A percentile compares a stretch with the other conserved stretches of the same genome.
phyloP scores from a whole-genome alignment of 176 grass and related monocot genomes.

The Aegilops umbellulata region DNA sequence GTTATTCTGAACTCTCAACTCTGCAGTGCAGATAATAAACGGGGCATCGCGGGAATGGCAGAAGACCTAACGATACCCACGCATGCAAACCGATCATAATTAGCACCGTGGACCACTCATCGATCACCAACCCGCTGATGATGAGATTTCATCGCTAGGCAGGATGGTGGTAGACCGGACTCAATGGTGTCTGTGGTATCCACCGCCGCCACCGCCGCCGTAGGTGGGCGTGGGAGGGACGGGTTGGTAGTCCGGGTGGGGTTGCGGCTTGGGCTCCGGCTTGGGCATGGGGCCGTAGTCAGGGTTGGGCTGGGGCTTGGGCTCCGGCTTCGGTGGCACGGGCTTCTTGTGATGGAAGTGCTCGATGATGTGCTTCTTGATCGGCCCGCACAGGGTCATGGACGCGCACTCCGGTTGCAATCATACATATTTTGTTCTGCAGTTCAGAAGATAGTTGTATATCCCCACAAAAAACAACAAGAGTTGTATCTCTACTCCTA shows the following conservation, averaged over 20 bases:
- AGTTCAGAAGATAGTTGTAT: no score
- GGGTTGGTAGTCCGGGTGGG: neutral
- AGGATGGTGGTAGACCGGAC: neutral
- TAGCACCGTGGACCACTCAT: no score
- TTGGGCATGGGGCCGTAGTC: neutral
- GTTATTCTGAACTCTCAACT: no score
- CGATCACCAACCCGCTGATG: neutral
- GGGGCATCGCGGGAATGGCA: neutral
- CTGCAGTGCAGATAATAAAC: neutral
- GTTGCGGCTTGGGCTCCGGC: neutral
- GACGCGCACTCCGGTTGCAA: no score
- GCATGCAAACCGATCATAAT: neutral
- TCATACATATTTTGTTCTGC: no score
- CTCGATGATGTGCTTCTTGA: no score
- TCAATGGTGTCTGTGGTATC: neutral
- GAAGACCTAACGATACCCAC: neutral
- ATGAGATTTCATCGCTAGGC: neutral
- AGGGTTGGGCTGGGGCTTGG: neutral
- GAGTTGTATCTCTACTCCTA: no score
- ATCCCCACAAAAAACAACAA: no score
- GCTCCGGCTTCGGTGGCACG: no score
- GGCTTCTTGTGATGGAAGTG: no score
- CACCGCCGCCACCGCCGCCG: neutral
- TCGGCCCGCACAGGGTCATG: no score
- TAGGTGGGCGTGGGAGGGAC: slow-evolving; percentile 1